These are phyloP conservation scores for Trichoderma reesei DNA, from an alignment of 495 filamentous ascomycete species.

Conservation along the genomic window DNA sequence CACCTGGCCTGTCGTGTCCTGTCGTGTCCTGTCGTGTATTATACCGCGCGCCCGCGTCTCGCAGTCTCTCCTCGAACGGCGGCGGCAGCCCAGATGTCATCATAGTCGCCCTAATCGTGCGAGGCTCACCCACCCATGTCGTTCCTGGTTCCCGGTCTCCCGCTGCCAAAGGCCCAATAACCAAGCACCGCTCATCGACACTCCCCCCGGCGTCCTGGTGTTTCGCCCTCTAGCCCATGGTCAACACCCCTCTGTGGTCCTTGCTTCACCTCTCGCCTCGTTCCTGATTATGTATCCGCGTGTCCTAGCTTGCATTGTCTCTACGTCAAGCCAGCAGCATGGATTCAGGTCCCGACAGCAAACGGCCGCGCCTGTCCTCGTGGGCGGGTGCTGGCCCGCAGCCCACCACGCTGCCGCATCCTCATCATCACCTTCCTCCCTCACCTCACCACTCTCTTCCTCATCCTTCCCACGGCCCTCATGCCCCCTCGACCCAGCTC, in stretches of 20 bases:
- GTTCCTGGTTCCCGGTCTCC: conserved; percentile 8
- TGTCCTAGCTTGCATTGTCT: conserved; percentile 16
- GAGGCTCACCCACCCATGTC: conserved; percentile 9
- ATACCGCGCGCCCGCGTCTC: too few species aligned
- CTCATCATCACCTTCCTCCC: conserved; percentile 32
- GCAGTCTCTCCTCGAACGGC: background rate
- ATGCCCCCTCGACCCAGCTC: background rate
- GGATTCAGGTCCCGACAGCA: conserved; percentile 39
- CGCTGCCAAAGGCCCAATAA: conserved; percentile 7
- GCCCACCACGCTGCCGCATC: conserved; percentile 23
- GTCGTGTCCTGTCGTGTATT: too few species aligned
- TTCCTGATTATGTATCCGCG: conserved; percentile 20
- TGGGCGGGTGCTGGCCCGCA: conserved; percentile 35
- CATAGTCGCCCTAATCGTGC: conserved; percentile 6
- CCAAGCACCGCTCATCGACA: conserved; percentile 5
- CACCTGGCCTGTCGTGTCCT: too few species aligned
- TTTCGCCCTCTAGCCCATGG: conserved; percentile 20
- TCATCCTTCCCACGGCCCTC: conserved; percentile 6
- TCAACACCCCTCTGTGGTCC: conserved; percentile 30
- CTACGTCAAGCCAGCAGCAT: conserved; percentile 31
- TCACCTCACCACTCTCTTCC: conserved; percentile 9
- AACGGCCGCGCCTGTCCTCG: conserved; percentile 38
- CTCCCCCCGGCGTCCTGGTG: conserved; percentile 4
- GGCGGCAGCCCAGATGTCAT: conserved; percentile 6
- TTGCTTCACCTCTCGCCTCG: conserved; percentile 28